Base-by-base conservation (phyloP, 2,329 filamentous ascomycete species). In the Cordyceps cateniannulata region DNA sequence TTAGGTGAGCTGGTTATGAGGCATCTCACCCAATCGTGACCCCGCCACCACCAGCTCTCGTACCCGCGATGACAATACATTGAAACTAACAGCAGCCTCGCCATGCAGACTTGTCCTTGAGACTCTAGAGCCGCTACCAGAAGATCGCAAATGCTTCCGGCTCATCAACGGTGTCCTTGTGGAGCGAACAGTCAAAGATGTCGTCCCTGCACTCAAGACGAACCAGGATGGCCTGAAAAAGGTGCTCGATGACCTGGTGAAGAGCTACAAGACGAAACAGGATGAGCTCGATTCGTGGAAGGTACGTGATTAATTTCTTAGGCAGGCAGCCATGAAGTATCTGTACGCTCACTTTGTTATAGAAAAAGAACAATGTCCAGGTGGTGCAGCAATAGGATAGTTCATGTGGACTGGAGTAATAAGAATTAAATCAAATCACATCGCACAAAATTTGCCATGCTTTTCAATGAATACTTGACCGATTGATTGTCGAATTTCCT, bases 281-380 rank as follows among this genome's bases (percentile, higher is more conserved):
- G 86, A 91, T 47, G 95, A 99, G 72, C 85, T 99, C 81, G 93
- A 99, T 73, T 93, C 88, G 75, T 99, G 95, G 95, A 99, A 99
- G 91, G 93, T 96, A 60, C 22, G 56, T 16, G 12, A 18, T 49
- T 22, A 42, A 27, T 29, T 25, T 40, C 20, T 24, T 29, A 35
- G 24, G 5, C 7, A 35, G 4, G 27, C 18, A 8, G 7, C 7
- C 29, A 40, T 45, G 5, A 9, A 38, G 14, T 32, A 45, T 8
- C 48, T 32, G 40, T 38, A 65, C 60, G 65, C 67, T 58, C 57
- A 62, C 62, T 60, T 62, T 60, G 60, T 40, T 71, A 72, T 75
- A 93, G 90, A 93, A 92, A 75, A 93, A 92, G 85, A 91, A 95
- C 77, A 93, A 93, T 70, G 84, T 95, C 56, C 90, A 93, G 73